Base-by-base conservation (phyloP, 306 rosid genomes). In the Luffa aegyptiaca region DNA sequence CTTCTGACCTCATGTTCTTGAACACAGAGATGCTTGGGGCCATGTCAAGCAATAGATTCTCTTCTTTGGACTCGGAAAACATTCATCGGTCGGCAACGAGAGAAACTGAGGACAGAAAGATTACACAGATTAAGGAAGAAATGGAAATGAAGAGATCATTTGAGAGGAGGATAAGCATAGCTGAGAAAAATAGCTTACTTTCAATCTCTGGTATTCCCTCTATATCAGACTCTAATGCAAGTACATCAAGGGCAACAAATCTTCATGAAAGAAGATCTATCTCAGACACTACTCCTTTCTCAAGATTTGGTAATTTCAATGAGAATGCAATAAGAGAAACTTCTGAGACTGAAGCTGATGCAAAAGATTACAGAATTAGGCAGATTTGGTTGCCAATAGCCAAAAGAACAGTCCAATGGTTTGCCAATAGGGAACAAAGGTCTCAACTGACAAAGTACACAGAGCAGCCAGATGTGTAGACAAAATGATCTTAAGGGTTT, bases 301-400 rank as follows among this genome's bases (percentile, higher is more conserved):
- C 98, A 4, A 92, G 98, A 88, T 85, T 83, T 84, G 87, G 82
- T 66, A 78, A 82, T 76, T 87, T 81, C 81, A 90, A 81, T 76
- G 85, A 45, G 66, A 83, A 56, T 49, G 33, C 33, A 62, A 76
- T 14, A 45, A 59, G 20, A 88, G 85, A 26, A 79, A 85, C 74
- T 86, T 86, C 80, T 81, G 82, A 81, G 33, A 69, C 65, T 88
- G 76, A 84, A 83, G 70, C 80, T 21, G 84, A 80, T 81, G 84
- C 79, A 35, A 86, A 80, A 81, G 92, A 85, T 75, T 96, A 88
- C 82, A 91, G 89, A 81, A 69, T 26, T 59, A 88, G 99, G 82
- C 88, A 85, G 75, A 76, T 87, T 84, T 95, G 98, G 98, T 84
- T 90, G 76, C 95, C 97, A 37, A 92, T 95, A 78, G 97, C 95